Conservation (phyloP, 805 yeast genomes). For the Cyberlindnera saturnus region DNA sequence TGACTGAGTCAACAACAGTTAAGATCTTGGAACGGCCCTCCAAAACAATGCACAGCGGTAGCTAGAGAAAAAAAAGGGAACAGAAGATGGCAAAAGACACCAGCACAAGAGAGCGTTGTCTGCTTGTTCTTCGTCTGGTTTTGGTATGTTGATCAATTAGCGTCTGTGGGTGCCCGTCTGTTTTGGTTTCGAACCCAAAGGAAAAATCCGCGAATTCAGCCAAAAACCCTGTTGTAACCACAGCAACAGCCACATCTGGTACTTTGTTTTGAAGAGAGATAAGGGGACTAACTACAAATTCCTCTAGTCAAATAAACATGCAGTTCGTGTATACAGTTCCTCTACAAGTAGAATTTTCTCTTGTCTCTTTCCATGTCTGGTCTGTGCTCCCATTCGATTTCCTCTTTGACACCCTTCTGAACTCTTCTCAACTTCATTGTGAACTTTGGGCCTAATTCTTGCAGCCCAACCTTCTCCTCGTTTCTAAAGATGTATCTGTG, state of each 20-base stretch:
- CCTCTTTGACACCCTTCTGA: slow-evolving; percentile 88
- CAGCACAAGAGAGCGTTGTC: background rate
- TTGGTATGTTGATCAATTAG: no score
- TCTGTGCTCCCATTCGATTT: slow-evolving; percentile 93
- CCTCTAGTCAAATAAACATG: background rate
- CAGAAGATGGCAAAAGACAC: no score
- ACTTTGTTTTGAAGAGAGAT: no score
- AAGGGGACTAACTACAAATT: no score
- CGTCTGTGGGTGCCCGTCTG: no score
- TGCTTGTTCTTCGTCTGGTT: background rate
- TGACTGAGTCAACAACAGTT: no score
- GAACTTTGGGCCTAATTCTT: slow-evolving; percentile 95
- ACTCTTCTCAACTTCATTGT: slow-evolving; percentile 82
- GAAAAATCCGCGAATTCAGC: no score
- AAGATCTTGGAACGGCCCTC: background rate
- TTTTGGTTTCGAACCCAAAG: no score
- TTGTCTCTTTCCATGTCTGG: slow-evolving; percentile 96
- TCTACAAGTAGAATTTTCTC: slow-evolving; percentile 77
- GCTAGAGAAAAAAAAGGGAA: background rate
- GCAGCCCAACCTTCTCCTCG: slow-evolving; percentile 90
- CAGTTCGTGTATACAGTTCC: background rate
- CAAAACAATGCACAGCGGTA: background rate
- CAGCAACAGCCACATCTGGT: no score
- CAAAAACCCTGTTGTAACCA: no score
- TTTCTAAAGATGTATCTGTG: slow-evolving; percentile 87